Conservation (phyloP, 257 asterid species). For the Catharanthus roseus region DNA sequence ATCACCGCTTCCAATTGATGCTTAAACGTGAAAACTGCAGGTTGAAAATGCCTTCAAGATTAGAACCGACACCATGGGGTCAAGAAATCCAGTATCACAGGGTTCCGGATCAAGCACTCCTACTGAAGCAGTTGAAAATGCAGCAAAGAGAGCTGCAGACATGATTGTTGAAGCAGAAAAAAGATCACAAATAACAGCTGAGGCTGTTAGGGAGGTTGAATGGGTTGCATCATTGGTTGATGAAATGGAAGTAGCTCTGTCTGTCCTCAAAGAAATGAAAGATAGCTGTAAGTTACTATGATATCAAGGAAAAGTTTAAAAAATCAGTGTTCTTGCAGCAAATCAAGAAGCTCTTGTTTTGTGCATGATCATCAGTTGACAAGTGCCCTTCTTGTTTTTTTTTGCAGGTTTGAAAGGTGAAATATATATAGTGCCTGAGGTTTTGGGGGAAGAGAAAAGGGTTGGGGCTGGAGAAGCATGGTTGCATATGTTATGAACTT, state of each 20-base stretch:
- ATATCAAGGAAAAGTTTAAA: too few species aligned
- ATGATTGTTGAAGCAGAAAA: constrained; percentile 48
- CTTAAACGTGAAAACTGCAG: constrained; percentile 25
- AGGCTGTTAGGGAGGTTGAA: constrained; percentile 42
- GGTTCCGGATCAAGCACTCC: constrained; percentile 13
- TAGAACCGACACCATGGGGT: constrained; percentile 24
- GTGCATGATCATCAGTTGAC: neutral
- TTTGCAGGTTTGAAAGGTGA: constrained; percentile 32
- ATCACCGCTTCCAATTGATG: neutral
- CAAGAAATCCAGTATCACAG: constrained; percentile 26
- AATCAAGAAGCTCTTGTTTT: too few species aligned
- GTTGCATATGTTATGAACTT: too few species aligned
- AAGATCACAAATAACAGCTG: constrained; percentile 36
- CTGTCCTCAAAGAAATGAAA: constrained; percentile 23
- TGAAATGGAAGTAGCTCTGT: constrained; percentile 35
- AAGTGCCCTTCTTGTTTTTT: neutral
- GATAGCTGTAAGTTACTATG: constrained; percentile 22
- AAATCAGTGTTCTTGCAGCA: too few species aligned
- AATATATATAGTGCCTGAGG: constrained; percentile 16
- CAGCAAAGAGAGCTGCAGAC: constrained; percentile 37
- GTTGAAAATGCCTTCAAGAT: constrained; percentile 35
- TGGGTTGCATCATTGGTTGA: constrained; percentile 40
- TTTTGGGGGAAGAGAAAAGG: too few species aligned
- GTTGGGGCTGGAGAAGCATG: too few species aligned
- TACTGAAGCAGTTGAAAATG: constrained; percentile 30